Base-by-base conservation (phyloP, 208 protist genomes). In the Zelonia costaricensis region DNA sequence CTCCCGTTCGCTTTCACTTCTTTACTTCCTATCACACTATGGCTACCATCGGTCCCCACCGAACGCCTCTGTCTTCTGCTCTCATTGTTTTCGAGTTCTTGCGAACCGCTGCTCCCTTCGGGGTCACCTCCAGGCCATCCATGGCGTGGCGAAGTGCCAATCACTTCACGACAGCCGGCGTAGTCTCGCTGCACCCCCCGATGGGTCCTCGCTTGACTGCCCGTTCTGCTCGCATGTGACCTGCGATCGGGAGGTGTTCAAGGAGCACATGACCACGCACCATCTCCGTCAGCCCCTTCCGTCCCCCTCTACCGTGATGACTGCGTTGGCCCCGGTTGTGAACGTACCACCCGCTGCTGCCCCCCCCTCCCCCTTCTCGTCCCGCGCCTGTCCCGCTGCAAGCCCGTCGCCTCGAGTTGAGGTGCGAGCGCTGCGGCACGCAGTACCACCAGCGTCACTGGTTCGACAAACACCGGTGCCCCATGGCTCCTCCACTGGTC, bases 21-120 rank as follows among this genome's bases (percentile, higher is more conserved):
- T 38, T 48, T 48, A 48, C 44, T 48, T 48, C 22, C 44, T 48
- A 48, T 48, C 44, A 28, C 4, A 28, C 44, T 48, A 13, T 48
- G 44, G 44, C 44, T 48, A 48, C 44, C 44, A 30, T 30, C 22
- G 22, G 2, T 30, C 15, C 44, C 44, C 44, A 48, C 44, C 22
- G 5, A 3, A 48, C 16, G 44, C 16, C 5, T 48, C 22, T 48
- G 20, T 48, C 44, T 48, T 48, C 2, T 53, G 13, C 28, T 30
- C 13, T 4, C 28, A 15, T 36, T 53, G 10, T 53, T 53, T 28
- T 53, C 30, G 9, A 27, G 13, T 38, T 31, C 5, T 33, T 38
- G 33, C 10, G 33, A 38, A 10, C 33, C 33, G 33, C 33, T 13
- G 33, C 33, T 13, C 7, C 33, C 33, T 38, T 13, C 33, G 33